phyloP scores from a whole-genome alignment of 306 rosid species.

The Pyrus bretschneideri region DNA sequence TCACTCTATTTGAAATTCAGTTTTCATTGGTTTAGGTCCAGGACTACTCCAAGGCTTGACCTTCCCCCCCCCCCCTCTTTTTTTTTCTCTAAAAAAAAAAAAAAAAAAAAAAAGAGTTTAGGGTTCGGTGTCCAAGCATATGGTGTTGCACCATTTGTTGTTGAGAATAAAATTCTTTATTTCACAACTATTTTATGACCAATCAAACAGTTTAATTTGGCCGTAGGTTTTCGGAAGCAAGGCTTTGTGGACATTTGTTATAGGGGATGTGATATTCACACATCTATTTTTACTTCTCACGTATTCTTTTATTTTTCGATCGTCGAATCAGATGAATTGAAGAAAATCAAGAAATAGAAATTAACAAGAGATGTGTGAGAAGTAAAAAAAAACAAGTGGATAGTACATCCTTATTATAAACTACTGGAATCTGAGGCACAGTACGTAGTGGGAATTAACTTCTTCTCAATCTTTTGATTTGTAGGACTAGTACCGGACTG shows the following conservation, averaged over 20 bases:
- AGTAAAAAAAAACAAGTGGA: no score
- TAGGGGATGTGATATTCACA: background rate
- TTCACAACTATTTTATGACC: background rate
- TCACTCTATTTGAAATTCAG: background rate
- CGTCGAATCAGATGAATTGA: no score
- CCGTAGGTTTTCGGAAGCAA: background rate
- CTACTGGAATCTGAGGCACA: background rate
- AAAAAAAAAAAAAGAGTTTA: no score
- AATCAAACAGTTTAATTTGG: background rate
- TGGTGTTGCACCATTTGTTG: background rate
- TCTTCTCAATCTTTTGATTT: background rate
- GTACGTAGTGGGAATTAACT: background rate
- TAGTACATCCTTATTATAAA: no score
- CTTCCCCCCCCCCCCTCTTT: no score
- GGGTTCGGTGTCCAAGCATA: background rate
- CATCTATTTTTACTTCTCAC: no score
- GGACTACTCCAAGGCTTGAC: background rate
- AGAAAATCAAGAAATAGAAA: no score
- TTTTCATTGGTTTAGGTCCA: background rate
- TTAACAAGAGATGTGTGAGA: no score
- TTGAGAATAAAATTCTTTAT: background rate
- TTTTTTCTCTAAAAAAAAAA: no score
- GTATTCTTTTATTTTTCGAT: no score
- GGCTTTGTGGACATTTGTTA: background rate
- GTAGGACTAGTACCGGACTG: background rate